Evolutionary conservation across 805 yeast genomes (phyloP).

Genomic region (Torulaspora delbrueckii): DNA sequence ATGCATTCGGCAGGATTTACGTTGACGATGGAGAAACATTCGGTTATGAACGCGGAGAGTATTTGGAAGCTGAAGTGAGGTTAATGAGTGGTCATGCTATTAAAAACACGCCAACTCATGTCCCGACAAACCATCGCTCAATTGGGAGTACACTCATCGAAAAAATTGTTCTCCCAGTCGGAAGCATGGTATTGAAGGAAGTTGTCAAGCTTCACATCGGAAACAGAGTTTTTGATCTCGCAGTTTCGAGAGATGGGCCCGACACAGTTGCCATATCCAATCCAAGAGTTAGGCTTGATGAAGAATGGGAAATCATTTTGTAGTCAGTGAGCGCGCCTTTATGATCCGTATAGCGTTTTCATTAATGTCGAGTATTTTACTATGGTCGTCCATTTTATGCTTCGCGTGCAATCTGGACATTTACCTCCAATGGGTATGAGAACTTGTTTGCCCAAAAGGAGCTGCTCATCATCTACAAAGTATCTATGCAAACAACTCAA

Average conservation of each 20-base stretch:
- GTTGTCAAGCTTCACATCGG: slow-evolving; percentile 36
- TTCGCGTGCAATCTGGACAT: slow-evolving; percentile 30
- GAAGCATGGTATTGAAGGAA: slow-evolving; percentile 7
- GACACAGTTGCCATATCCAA: slow-evolving; percentile 40
- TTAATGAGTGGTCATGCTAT: slow-evolving; percentile 36
- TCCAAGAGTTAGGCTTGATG: slow-evolving; percentile 45
- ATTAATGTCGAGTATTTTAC: slow-evolving; percentile 27
- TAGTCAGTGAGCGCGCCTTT: neutral
- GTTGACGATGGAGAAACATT: slow-evolving; percentile 83
- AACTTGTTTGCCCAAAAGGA: slow-evolving; percentile 11
- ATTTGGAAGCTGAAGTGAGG: slow-evolving; percentile 40
- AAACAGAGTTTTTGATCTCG: slow-evolving; percentile 37
- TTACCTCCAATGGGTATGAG: slow-evolving; percentile 30
- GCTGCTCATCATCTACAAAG: slow-evolving; percentile 18
- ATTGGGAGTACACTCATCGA: slow-evolving; percentile 46
- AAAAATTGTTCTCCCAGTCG: slow-evolving; percentile 48
- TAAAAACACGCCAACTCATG: slow-evolving; percentile 26
- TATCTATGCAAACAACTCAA: slow-evolving; percentile 38
- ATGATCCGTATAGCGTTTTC: slow-evolving; percentile 10
- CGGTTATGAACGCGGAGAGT: slow-evolving; percentile 50
- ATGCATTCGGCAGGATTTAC: slow-evolving; percentile 59
- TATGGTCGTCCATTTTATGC: slow-evolving; percentile 29
- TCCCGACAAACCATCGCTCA: slow-evolving; percentile 20
- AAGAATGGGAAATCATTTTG: slow-evolving; percentile 45
- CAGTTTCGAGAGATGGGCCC: slow-evolving; percentile 15